A percentile compares a stretch with the other conserved stretches of the same genome.
Conservation (phyloP, 2,329 filamentous ascomycete species). For the Aspergillus proliferans region DNA sequence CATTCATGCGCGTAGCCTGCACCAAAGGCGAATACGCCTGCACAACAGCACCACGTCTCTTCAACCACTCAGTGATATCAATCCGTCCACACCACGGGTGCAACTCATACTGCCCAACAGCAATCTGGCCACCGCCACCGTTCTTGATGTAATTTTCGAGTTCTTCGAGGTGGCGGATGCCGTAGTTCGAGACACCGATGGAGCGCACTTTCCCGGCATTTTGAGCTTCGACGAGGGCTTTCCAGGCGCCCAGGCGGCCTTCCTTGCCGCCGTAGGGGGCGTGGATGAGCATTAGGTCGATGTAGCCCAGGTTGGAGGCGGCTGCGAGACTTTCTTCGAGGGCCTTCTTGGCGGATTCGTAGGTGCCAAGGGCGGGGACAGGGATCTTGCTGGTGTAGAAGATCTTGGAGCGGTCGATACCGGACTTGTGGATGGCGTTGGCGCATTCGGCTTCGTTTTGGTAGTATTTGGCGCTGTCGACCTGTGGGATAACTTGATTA, state of each 20-base stretch:
- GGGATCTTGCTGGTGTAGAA: slow-evolving; percentile 61
- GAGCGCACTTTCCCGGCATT: slow-evolving; percentile 35
- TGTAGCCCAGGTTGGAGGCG: slow-evolving; percentile 54
- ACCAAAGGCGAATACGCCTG: slow-evolving; percentile 51
- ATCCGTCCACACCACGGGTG: slow-evolving; percentile 80
- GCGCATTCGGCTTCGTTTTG: slow-evolving; percentile 53
- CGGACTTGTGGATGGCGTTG: slow-evolving; percentile 47
- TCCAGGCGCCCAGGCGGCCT: slow-evolving; percentile 34
- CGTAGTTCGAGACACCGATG: slow-evolving; percentile 37
- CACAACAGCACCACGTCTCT: slow-evolving; percentile 55
- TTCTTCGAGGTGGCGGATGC: slow-evolving; percentile 36
- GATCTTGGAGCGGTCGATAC: slow-evolving; percentile 49
- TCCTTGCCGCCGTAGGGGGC: slow-evolving; percentile 34
- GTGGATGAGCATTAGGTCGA: slow-evolving; percentile 52
- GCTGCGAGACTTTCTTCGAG: slow-evolving; percentile 58
- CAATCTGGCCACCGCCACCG: slow-evolving; percentile 58
- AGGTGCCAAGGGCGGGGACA: slow-evolving; percentile 48
- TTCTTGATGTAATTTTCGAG: slow-evolving; percentile 35
- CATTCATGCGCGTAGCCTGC: slow-evolving; percentile 43
- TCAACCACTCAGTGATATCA: slow-evolving; percentile 75
- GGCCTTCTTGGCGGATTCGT: slow-evolving; percentile 58
- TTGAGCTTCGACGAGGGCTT: slow-evolving; percentile 35
- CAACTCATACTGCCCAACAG: slow-evolving; percentile 81
- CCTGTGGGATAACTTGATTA: slow-evolving; percentile 21
- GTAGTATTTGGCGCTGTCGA: slow-evolving; percentile 55